Evolutionary conservation across 805 yeast genomes (phyloP), one percentile per base, ranked within the genome.

Genomic region (Yamadazyma akitaensis): DNA sequence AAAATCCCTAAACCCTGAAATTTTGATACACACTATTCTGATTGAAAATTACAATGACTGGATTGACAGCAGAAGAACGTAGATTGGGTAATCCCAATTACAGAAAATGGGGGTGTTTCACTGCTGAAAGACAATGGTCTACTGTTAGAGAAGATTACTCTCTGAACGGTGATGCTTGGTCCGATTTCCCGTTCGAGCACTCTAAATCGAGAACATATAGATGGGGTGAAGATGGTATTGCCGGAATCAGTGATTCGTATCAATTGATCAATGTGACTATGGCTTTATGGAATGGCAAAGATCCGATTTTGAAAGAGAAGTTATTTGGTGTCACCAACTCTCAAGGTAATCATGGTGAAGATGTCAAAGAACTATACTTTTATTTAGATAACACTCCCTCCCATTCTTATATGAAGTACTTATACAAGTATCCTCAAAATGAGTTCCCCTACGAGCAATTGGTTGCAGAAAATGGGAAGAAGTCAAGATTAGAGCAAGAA

Each of bases 151-250:
- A 90, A 65, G 97, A 89, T 62, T 90, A 90, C 65, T 85, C 96
- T 0, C 73, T 67, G 42, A 78, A 82, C 54, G 97, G 97, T 37
- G 89, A 89, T 55, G 96, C 96, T 3, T 90, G 97, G 97, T 75
- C 81, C 33, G 80, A 81, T 55, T 90, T 90, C 65, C 88, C 95
- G 7, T 89, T 88, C 62, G 95, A 88, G 49, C 89, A 88, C 50
- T 85, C 95, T 1, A 75, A 81, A 49, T 79, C 90, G 18, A 72
- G 97, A 53, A 80, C 88, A 12, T 90, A 86, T 63, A 75, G 97
- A 37, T 90, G 97, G 97, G 96, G 96, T 36, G 97, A 91, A 64
- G 97, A 90, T 62, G 97, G 97, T 2, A 70, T 90, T 55, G 95
- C 92, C 10, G 97, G 97, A 42, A 84, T 88, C 17, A 79, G 87